phyloP scores from a whole-genome alignment of 257 asterid species.

The Orobanche coerulescens region DNA sequence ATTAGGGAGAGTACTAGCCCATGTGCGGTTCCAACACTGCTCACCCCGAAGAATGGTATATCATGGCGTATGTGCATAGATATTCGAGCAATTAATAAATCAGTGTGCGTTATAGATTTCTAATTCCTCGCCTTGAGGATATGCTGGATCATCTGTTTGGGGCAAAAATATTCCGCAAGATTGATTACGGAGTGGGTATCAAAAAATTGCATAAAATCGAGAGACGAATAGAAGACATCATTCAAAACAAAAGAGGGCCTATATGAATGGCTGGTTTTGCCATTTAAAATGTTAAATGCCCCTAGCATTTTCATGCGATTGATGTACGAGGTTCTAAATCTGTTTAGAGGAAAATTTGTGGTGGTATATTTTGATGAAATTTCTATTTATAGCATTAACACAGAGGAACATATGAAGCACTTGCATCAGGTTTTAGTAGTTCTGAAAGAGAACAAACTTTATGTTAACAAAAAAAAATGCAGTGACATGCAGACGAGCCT shows the following conservation, averaged over 20 bases:
- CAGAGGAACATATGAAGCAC: neutral
- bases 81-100: neutral
- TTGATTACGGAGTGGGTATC: neutral
- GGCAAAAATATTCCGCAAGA: neutral
- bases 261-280: neutral
- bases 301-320: neutral
- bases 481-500: neutral
- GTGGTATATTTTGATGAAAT: conserved; percentile 2
- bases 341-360: neutral
- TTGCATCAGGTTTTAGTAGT: neutral
- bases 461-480: neutral
- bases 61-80: neutral
- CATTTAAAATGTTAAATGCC: neutral
- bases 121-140: neutral
- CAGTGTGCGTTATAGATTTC: neutral
- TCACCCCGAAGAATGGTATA: neutral
- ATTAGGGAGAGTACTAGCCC: neutral
- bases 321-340: neutral
- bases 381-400: neutral
- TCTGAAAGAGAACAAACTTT: neutral
- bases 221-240: neutral
- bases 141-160: neutral
- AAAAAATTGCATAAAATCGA: neutral
- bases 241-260: neutral
- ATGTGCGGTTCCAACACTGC: neutral